A percentile compares a stretch with the other conserved stretches of the same genome.
Conservation (phyloP, 1,284 basidiomycete genomes). For the Xanthoconium separans region DNA sequence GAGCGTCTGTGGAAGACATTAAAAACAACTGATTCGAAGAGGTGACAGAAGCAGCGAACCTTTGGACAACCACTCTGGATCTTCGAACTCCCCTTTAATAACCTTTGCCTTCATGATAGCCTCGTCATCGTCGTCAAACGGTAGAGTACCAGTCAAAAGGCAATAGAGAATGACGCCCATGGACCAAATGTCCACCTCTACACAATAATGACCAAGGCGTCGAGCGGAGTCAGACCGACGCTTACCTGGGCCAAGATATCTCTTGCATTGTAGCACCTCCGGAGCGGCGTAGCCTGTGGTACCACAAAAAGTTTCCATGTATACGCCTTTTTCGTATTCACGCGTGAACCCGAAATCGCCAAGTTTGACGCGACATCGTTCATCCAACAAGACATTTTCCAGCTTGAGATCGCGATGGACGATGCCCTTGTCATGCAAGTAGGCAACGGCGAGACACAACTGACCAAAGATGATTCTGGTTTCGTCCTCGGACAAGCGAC, state of each 20-base stretch:
- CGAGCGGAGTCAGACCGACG: slow-evolving; percentile 7
- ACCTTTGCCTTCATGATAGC: slow-evolving; percentile 86
- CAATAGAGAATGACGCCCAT: slow-evolving; percentile 94
- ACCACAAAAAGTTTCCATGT: slow-evolving; percentile 96
- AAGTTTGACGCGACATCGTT: slow-evolving; percentile 83
- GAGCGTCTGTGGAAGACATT: slow-evolving; percentile 58
- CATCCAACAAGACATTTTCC: slow-evolving; percentile 92
- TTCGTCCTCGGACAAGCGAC: slow-evolving; percentile 82
- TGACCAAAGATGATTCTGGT: slow-evolving; percentile 87
- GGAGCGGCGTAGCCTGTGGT: slow-evolving; percentile 96
- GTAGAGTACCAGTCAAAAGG: slow-evolving; percentile 91
- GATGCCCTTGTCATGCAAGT: slow-evolving; percentile 87
- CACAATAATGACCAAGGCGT: slow-evolving; percentile 2
- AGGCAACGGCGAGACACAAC: slow-evolving; percentile 93
- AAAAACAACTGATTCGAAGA: slow-evolving; percentile 5
- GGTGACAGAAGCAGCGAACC: slow-evolving; percentile 45
- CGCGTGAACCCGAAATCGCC: slow-evolving; percentile 97
- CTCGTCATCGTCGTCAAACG: slow-evolving; percentile 98
- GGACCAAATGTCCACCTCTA: slow-evolving; percentile 98
- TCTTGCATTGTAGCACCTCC: slow-evolving; percentile 89
- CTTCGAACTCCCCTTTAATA: slow-evolving; percentile 84
- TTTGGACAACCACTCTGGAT: slow-evolving; percentile 87
- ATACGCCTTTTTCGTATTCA: slow-evolving; percentile 82
- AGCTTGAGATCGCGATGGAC: slow-evolving; percentile 96
- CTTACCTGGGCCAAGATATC: slow-evolving; percentile 86